A percentile compares a stretch with the other conserved stretches of the same genome.
Evolutionary conservation across 305 asterid species (phyloP).

Genomic region (Fraxinus greggii): DNA sequence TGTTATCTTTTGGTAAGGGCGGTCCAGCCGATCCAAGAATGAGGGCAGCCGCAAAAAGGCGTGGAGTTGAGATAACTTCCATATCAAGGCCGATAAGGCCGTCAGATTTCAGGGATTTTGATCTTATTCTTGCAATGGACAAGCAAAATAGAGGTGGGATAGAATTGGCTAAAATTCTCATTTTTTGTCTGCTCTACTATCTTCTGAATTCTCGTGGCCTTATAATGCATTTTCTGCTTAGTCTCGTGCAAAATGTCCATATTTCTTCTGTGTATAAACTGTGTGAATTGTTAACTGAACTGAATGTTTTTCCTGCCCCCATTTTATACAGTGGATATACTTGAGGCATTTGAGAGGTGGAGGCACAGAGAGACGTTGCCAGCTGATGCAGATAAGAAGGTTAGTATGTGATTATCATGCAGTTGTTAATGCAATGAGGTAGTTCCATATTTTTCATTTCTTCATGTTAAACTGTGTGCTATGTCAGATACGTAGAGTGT

Average conservation of each 20-base stretch:
- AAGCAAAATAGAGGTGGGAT: slow-evolving; percentile 67
- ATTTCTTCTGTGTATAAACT: neutral
- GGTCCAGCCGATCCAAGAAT: slow-evolving; percentile 87
- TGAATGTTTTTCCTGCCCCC: neutral
- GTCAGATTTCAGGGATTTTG: slow-evolving; percentile 79
- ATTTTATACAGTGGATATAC: slow-evolving; percentile 56
- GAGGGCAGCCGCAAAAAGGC: slow-evolving; percentile 80
- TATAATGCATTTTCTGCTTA: neutral
- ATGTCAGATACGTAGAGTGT: neutral
- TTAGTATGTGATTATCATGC: slow-evolving; percentile 15
- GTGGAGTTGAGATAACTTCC: slow-evolving; percentile 81
- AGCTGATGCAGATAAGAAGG: slow-evolving; percentile 48
- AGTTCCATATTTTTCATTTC: neutral
- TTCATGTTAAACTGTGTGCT: neutral
- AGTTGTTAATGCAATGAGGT: neutral
- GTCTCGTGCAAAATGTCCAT: neutral
- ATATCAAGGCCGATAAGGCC: slow-evolving; percentile 74
- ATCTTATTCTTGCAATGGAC: slow-evolving; percentile 94
- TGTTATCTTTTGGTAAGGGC: slow-evolving; percentile 45
- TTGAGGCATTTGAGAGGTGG: slow-evolving; percentile 80
- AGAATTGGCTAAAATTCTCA: neutral
- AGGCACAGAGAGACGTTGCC: slow-evolving; percentile 69
- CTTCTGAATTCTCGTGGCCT: neutral
- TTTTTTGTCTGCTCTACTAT: neutral
- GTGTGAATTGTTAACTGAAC: neutral